Base-by-base conservation (phyloP, 331 rosid genomes). In the Quercus phellos region DNA sequence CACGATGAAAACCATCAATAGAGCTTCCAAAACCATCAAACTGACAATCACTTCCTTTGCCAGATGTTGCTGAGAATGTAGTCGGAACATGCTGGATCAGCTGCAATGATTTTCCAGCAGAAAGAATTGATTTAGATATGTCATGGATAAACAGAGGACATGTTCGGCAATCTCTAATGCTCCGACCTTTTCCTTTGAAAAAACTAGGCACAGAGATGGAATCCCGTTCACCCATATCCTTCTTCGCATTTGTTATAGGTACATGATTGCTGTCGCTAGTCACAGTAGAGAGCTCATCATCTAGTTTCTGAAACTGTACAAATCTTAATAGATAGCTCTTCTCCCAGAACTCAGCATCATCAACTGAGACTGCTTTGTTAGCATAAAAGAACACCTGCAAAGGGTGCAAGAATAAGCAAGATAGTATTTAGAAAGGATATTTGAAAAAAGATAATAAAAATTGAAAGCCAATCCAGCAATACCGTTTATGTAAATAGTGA, bases 81-180 rank as follows among this genome's bases (percentile, higher is more conserved):
- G 81, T 59, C 19, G 91, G 89, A 73, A 90, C 79, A 86, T 92
- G 90, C 56, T 87, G 90, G 86, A 92, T 89, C 83, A 94, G 84
- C 90, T 94, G 99, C 87, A 94, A 85, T 55, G 98, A 92, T 84
- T 94, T 94, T 78, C 99, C 99, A 34, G 98, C 96, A 76, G 99
- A 93, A 78, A 94, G 82, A 74, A 94, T 81, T 32, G 93, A 90
- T 84, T 87, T 92, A 16, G 97, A 87, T 76, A 94, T 83, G 72
- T 88, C 96, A 88, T 87, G 92, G 55, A 92, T 84, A 85, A 94
- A 87, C 82, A 89, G 61, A 67, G 98, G 98, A 82, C 97, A 92
- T 46, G 89, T 90, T 77, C 85, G 89, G 79, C 50, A 58, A 73
- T 80, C 88, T 80, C 76, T 76, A 79, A 70, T 70, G 83, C 42